phyloP scores from a whole-genome alignment of 306 rosid genomes.

The Quillaja saponaria region DNA sequence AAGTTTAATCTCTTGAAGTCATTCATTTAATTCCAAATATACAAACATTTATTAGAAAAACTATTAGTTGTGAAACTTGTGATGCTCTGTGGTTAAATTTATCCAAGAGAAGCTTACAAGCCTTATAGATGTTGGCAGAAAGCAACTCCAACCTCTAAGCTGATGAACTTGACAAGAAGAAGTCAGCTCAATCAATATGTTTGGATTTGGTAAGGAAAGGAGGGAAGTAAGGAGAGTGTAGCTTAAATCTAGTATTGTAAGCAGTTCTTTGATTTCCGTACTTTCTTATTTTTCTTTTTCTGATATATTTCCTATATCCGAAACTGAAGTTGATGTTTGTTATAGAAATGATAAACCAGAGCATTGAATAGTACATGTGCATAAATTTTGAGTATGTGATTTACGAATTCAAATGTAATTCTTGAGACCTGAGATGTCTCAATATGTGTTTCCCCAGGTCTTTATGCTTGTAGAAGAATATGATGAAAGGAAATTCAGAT shows the following conservation, averaged over 20 bases:
- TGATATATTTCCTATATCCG: neutral
- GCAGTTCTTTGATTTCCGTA: conserved; percentile 14
- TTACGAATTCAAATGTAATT: too few relatives aligned
- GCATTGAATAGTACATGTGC: conserved; percentile 2
- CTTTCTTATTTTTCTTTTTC: neutral
- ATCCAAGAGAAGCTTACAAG: neutral
- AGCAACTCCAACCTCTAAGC: conserved; percentile 7
- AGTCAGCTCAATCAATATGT: neutral
- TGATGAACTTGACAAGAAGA: conserved; percentile 3
- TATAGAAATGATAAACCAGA: conserved; percentile 2
- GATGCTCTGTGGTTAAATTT: too few relatives aligned
- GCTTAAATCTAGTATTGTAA: conserved; percentile 8
- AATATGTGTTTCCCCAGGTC: conserved; percentile 27
- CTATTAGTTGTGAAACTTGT: too few relatives aligned
- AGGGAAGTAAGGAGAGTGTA: conserved; percentile 5
- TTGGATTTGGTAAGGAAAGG: neutral
- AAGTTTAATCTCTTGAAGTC: neutral
- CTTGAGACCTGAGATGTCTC: neutral
- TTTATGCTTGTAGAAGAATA: conserved; percentile 29
- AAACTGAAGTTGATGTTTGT: neutral
- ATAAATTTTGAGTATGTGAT: too few relatives aligned
- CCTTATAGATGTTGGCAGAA: neutral
- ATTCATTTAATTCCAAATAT: neutral
- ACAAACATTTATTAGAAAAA: conserved; percentile 1
- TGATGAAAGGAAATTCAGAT: conserved; percentile 54